phyloP scores from a whole-genome alignment of 1,284 basidiomycete genomes.

The Cryptococcus sp. region DNA sequence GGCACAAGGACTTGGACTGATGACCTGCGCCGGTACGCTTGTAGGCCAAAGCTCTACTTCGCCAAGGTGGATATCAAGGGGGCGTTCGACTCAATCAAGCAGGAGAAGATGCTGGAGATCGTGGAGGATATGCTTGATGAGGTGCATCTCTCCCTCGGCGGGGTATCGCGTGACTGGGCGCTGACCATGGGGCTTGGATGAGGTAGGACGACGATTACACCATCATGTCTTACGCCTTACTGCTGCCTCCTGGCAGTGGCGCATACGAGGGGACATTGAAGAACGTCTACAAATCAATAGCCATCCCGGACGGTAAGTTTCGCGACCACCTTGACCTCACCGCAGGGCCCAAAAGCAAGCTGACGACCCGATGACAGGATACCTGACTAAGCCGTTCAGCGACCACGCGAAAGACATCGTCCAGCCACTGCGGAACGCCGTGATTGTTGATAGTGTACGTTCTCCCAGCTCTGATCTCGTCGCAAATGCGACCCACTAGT shows the following conservation, averaged over 20 bases:
- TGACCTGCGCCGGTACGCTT: not conserved
- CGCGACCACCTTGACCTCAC: slow-evolving; percentile 7
- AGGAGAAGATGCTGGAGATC: slow-evolving; percentile 76
- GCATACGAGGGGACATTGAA: slow-evolving; percentile 31
- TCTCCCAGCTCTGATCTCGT: not conserved
- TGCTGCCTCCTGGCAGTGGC: slow-evolving; percentile 40
- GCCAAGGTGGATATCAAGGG: slow-evolving; percentile 94
- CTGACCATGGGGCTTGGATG: not conserved
- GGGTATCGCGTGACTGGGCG: not conserved
- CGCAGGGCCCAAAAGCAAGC: slow-evolving; percentile 11
- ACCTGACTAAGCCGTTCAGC: slow-evolving; percentile 12
- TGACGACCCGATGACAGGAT: not conserved
- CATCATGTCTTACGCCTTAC: slow-evolving; percentile 35
- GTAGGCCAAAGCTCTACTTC: slow-evolving; percentile 81
- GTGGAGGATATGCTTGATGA: slow-evolving; percentile 68
- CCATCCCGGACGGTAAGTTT: slow-evolving; percentile 24
- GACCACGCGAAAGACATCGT: slow-evolving; percentile 58
- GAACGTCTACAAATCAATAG: slow-evolving; percentile 37
- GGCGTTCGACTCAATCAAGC: slow-evolving; percentile 95
- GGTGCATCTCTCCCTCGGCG: slow-evolving; percentile 52
- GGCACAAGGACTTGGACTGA: not conserved
- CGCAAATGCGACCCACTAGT: not conserved
- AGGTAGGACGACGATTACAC: slow-evolving; percentile 37
- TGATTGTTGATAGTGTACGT: slow-evolving; percentile 78
- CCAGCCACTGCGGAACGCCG: slow-evolving; percentile 65